These are phyloP conservation scores for Talaromyces thailandensis DNA, from an alignment of 495 filamentous ascomycete genomes.

Conservation along the genomic window DNA sequence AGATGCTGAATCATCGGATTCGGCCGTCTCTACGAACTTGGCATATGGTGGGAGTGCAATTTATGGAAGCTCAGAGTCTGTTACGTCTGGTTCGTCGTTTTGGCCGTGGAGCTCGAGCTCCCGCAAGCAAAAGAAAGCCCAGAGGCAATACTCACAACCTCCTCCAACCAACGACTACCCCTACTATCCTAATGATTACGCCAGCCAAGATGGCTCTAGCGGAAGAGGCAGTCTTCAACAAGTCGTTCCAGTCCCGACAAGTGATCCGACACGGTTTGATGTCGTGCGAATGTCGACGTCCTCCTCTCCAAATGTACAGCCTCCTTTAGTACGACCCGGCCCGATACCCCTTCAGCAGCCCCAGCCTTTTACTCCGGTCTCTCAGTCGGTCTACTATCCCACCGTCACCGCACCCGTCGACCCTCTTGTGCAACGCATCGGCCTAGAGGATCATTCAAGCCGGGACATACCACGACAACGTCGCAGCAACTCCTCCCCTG, in stretches of 20 bases:
- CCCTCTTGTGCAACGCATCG: conserved; percentile 14
- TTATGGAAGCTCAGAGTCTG: conserved; percentile 37
- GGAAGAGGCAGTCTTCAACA: conserved; percentile 34
- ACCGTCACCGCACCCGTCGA: conserved; percentile 24
- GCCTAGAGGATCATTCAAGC: neutral
- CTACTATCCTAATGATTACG: conserved; percentile 13
- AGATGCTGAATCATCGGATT: conserved; percentile 45
- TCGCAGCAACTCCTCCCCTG: conserved; percentile 28
- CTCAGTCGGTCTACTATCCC: conserved; percentile 42
- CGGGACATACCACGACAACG: conserved; percentile 7
- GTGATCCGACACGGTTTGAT: conserved; percentile 52
- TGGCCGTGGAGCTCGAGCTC: conserved; percentile 52
- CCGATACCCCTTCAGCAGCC: conserved; percentile 49
- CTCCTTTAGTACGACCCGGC: conserved; percentile 38
- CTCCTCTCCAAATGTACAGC: conserved; percentile 32
- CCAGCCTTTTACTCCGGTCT: conserved; percentile 47
- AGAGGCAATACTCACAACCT: conserved; percentile 23
- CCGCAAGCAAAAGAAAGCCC: conserved; percentile 34
- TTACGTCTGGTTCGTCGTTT: conserved; percentile 42
- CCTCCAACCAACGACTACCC: conserved; percentile 11
- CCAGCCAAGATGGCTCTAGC: conserved; percentile 20
- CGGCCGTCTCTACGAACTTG: conserved; percentile 42
- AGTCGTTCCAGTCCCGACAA: conserved; percentile 50
- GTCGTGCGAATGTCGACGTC: conserved; percentile 37
- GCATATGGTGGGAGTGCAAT: conserved; percentile 42